Base-by-base conservation (phyloP, 2,329 filamentous ascomycete genomes). In the Calycina herbarum region DNA sequence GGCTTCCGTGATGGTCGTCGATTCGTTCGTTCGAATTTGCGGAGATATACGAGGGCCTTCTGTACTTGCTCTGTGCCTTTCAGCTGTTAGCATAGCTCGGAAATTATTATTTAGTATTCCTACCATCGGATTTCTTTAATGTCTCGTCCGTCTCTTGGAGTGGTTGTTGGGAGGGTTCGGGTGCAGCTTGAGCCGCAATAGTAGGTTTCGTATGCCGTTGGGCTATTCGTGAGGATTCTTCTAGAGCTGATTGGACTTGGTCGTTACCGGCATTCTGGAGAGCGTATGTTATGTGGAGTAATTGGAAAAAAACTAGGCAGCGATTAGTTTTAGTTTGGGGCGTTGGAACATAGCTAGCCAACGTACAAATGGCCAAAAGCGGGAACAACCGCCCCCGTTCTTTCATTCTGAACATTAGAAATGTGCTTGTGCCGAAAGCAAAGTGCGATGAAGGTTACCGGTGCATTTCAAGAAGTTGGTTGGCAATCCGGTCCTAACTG, bases 1-100 rank as follows among this genome's bases (percentile, higher is more conserved):
- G 86, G 84, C 74, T 84, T 86, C 65, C 75, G 71, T 48, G 76
- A 72, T 72, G 72, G 66, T 58, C 69, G 71, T 27, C 71, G 71
- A 66, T 73, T 70, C 61, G 67, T 64, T 69, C 68, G 69, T 69
- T 77, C 73, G 59, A 75, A 72, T 64, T 67, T 68, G 31, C 71
- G 74, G 40, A 79, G 73, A 62, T 75, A 73, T 29, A 68, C 62
- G 11, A 79, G 71, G n/a, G 77, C 77, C 69, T 77, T 75, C 3
- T 76, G 69, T 13, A 79, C 75, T 51, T 77, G 67, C 62, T 76
- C 74, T 33, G 70, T 67, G 20, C 73, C 75, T 77, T 64, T 8
- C 24, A n/a, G 13, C 17, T 27, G 42, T 76, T 64, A 76, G 73
- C 61, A 66, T 8, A 58, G 51, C 10, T 62, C 13, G 40, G 35